phyloP scores from a whole-genome alignment of 352 stramenopile species.

The Phytophthora boehmeriae region DNA sequence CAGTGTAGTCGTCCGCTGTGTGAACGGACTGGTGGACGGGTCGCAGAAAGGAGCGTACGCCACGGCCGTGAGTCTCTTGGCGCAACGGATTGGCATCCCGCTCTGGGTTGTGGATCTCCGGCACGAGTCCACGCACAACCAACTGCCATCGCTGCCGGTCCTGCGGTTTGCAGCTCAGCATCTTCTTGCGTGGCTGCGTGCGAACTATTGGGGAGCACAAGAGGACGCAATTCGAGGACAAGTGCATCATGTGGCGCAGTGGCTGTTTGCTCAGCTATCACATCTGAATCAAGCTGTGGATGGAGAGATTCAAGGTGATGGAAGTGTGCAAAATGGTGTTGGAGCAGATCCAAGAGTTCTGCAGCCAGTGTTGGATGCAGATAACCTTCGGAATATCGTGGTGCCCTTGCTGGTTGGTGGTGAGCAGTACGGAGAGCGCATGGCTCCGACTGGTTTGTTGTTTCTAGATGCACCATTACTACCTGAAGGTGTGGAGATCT shows the following conservation, averaged over 20 bases:
- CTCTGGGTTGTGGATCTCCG: constrained; percentile 94
- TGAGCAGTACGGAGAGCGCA: constrained; percentile 53
- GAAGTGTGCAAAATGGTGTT: background rate
- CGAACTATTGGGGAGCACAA: constrained; percentile 89
- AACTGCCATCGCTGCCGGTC: constrained; percentile 89
- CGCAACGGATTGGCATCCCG: constrained; percentile 90
- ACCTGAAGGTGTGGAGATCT: constrained; percentile 12
- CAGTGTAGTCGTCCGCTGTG: constrained; percentile 71
- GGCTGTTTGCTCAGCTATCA: constrained; percentile 39
- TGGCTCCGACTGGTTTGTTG: constrained; percentile 49
- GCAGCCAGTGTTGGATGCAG: constrained; percentile 36
- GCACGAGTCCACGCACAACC: constrained; percentile 94
- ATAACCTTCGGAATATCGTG: constrained; percentile 62
- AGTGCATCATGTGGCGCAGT: constrained; percentile 51
- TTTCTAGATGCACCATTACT: constrained; percentile 32
- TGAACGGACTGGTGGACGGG: constrained; percentile 84
- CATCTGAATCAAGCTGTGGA: constrained; percentile 11
- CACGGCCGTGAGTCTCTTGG: constrained; percentile 75
- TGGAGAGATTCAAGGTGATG: constrained; percentile 12
- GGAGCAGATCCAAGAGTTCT: background rate
- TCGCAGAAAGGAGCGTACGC: constrained; percentile 84
- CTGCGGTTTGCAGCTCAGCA: constrained; percentile 88
- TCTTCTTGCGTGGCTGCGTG: constrained; percentile 86
- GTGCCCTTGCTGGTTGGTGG: constrained; percentile 70
- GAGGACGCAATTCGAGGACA: constrained; percentile 51